Percentiles rank a stretch among this genome's conserved stretches.
These are phyloP conservation scores for Pyricularia sp. DNA, from an alignment of 2,329 filamentous ascomycete species.

Conservation along the genomic window DNA sequence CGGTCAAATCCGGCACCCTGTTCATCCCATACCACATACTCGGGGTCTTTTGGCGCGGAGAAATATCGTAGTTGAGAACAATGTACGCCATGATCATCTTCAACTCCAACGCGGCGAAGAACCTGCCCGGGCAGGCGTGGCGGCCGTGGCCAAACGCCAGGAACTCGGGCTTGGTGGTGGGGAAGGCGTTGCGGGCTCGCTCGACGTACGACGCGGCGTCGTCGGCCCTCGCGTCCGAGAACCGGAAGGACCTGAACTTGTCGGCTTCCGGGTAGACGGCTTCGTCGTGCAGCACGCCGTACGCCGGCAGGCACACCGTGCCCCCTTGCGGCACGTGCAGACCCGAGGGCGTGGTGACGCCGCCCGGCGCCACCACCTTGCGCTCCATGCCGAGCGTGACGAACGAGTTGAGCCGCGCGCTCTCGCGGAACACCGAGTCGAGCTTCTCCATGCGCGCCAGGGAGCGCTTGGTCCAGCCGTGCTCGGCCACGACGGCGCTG, in stretches of 20 bases:
- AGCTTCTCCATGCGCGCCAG: constrained; percentile 20
- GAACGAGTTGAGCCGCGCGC: constrained; percentile 13
- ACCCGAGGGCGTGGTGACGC: background rate
- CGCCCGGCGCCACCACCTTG: constrained; percentile 6
- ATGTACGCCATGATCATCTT: constrained; percentile 23
- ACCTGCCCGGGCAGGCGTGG: constrained; percentile 23
- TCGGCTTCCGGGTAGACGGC: background rate
- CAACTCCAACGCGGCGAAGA: constrained; percentile 24
- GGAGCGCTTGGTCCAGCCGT: constrained; percentile 19
- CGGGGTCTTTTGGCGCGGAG: background rate
- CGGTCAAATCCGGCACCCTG: background rate
- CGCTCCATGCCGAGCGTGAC: background rate
- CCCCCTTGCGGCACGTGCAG: background rate
- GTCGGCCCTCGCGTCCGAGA: background rate
- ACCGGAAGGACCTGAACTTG: background rate
- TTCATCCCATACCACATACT: background rate
- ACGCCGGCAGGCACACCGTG: background rate
- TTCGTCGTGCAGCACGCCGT: background rate
- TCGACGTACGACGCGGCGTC: background rate
- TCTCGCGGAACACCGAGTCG: constrained; percentile 20
- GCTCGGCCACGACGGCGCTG: constrained; percentile 14
- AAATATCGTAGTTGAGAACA: constrained; percentile 20
- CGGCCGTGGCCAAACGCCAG: constrained; percentile 23
- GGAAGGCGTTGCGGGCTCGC: background rate
- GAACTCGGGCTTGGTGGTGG: constrained; percentile 14